Percentiles rank a stretch among this genome's conserved stretches.
Conservation (phyloP, 768 basidiomycete species). For the Panellus pusillus region DNA sequence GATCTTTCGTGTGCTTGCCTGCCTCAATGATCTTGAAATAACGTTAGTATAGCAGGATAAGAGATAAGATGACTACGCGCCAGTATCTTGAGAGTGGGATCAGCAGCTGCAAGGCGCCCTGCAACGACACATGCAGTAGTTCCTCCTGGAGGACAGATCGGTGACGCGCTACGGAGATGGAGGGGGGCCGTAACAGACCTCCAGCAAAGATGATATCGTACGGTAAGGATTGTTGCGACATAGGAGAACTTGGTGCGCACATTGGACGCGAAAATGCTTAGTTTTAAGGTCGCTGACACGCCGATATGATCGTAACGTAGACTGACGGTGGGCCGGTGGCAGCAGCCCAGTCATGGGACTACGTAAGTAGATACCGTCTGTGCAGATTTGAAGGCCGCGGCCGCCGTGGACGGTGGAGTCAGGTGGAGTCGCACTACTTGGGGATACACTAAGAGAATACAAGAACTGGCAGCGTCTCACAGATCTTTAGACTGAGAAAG, state of each 20-base stretch:
- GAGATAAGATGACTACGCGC: slow-evolving; percentile 25
- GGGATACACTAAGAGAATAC: too few species aligned
- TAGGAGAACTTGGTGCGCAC: too few species aligned
- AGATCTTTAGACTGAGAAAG: too few species aligned
- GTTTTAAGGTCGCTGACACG: background rate
- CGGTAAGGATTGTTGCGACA: background rate
- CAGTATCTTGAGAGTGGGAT: slow-evolving; percentile 56
- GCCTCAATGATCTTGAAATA: slow-evolving; percentile 52
- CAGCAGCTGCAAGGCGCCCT: slow-evolving; percentile 52
- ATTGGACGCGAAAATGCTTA: too few species aligned
- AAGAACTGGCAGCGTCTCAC: too few species aligned
- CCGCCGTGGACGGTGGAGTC: too few species aligned
- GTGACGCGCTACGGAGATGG: background rate
- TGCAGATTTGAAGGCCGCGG: too few species aligned
- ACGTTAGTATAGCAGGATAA: background rate
- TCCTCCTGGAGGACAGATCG: slow-evolving; percentile 38
- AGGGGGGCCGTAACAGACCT: slow-evolving; percentile 36
- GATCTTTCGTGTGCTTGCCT: slow-evolving; percentile 50
- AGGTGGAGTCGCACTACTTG: too few species aligned
- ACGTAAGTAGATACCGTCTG: too few species aligned
- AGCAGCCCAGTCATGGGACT: too few species aligned
- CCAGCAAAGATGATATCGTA: slow-evolving; percentile 43
- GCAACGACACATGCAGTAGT: slow-evolving; percentile 60
- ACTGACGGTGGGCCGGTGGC: too few species aligned
- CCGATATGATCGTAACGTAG: too few species aligned